These are phyloP conservation scores for Lecanicillium sp. DNA, from an alignment of 2,329 filamentous ascomycete species.

Conservation along the genomic window DNA sequence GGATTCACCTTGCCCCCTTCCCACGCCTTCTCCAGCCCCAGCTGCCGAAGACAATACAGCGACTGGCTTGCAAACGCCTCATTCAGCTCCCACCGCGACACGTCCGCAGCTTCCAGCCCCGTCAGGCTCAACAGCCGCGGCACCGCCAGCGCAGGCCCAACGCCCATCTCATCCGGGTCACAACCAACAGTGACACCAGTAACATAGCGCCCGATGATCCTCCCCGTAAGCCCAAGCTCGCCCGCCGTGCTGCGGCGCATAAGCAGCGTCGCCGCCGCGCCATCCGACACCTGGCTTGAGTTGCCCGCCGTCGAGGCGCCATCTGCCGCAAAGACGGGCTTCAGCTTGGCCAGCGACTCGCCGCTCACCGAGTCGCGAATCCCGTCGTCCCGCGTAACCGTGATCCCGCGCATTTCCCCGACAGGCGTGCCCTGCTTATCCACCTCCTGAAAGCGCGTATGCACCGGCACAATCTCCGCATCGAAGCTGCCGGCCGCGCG, in stretches of 20 bases:
- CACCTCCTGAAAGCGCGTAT: conserved; percentile 57
- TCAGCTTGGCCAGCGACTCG: conserved; percentile 69
- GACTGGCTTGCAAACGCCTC: conserved; percentile 66
- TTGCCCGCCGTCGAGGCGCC: conserved; percentile 83
- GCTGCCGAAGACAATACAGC: conserved; percentile 60
- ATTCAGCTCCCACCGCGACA: conserved; percentile 89
- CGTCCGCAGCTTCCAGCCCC: conserved; percentile 58
- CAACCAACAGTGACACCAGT: conserved; percentile 69
- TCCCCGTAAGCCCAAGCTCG: conserved; percentile 57
- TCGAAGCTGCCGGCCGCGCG: conserved; percentile 63
- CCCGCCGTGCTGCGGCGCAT: conserved; percentile 77
- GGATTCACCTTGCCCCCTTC: conserved; percentile 72
- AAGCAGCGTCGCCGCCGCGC: conserved; percentile 73
- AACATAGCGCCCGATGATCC: conserved; percentile 78
- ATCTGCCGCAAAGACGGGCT: conserved; percentile 72
- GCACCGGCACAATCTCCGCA: conserved; percentile 71
- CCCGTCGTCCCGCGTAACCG: conserved; percentile 73
- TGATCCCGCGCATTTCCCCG: conserved; percentile 51
- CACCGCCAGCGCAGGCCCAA: conserved; percentile 80
- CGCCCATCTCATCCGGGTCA: conserved; percentile 85
- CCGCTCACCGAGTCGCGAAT: conserved; percentile 60
- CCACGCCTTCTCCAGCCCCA: conserved; percentile 56
- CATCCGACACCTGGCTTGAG: conserved; percentile 77
- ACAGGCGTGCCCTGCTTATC: conserved; percentile 51
- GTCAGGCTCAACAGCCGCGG: conserved; percentile 67